Base-by-base conservation (phyloP, 139 green algal genomes). In the Haematococcus sp. region DNA sequence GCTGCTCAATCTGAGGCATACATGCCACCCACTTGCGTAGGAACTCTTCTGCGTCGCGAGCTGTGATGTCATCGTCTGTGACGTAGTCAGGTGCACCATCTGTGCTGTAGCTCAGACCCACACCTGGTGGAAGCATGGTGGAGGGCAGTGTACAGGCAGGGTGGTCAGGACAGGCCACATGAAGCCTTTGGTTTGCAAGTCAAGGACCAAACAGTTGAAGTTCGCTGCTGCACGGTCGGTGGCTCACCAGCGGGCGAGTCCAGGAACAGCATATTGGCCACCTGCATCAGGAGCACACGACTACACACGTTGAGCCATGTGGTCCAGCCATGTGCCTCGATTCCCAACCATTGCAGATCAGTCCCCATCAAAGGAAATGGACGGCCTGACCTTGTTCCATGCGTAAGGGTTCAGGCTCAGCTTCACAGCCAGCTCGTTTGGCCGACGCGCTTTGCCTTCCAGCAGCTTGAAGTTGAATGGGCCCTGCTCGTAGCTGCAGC, bases 261-360 rank as follows among this genome's bases (percentile, higher is more conserved):
- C 35, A 93, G 78, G 66, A 83, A 93, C 3, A 93, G 81, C 70
- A 91, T 84, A 64, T 83, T 87, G 32, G 87, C 85, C 17, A 79
- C 70, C 25, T 34, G 59, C 25, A 40, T 3, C 25, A 66, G 54
- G 4, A 23, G 59, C 7, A 40, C 4, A 17, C 35, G 25, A 4
- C 35, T 35, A 43, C 25, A 40, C n/a, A n/a, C n/a, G n/a, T n/a
- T n/a, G n/a, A n/a, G n/a, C n/a, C n/a, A n/a, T n/a, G n/a, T n/a
- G n/a, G n/a, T n/a, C n/a, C n/a, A n/a, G n/a, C n/a, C n/a, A n/a
- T n/a, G n/a, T n/a, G n/a, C n/a, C n/a, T n/a, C n/a, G n/a, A n/a
- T n/a, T n/a, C n/a, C n/a, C n/a, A n/a, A n/a, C n/a, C n/a, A n/a
- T n/a, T n/a, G n/a, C n/a, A n/a, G n/a, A n/a, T n/a, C n/a, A n/a